phyloP scores from a whole-genome alignment of 331 rosid genomes.

The Malus hybrid region DNA sequence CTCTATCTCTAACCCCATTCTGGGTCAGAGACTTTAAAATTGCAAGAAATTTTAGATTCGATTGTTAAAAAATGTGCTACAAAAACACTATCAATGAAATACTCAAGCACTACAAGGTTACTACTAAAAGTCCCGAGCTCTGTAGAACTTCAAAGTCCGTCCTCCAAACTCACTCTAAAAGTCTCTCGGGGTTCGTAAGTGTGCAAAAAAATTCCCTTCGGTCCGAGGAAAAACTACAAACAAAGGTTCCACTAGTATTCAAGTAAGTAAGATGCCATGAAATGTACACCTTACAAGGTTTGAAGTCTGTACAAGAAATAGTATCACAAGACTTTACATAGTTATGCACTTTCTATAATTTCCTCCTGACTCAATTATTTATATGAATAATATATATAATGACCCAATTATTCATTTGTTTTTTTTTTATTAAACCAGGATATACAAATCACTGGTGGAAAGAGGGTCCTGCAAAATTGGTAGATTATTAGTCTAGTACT shows the following conservation, averaged over 20 bases:
- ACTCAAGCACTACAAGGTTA: neutral
- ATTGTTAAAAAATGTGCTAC: neutral
- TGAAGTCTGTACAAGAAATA: constrained; percentile 3
- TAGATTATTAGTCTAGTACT: constrained; percentile 24
- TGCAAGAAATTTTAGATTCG: neutral
- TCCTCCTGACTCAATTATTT: constrained; percentile 42
- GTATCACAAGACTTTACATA: constrained; percentile 40
- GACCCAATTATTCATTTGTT: constrained; percentile 47
- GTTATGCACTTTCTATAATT: constrained; percentile 25
- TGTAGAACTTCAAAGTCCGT: neutral
- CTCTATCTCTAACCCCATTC: neutral
- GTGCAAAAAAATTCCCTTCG: too few species aligned
- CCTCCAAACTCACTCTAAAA: neutral
- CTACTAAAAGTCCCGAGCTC: neutral
- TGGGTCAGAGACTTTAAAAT: neutral
- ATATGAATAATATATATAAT: constrained; percentile 4
- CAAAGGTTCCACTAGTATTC: neutral
- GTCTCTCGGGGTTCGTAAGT: neutral
- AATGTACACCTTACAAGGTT: constrained; percentile 12
- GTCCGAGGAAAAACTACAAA: neutral
- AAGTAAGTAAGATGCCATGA: neutral
- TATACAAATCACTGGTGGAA: constrained; percentile 29
- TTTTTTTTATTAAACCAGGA: constrained; percentile 23
- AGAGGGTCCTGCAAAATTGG: constrained; percentile 70
- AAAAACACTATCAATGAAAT: neutral